Evolutionary conservation across 495 filamentous ascomycete species (phyloP).

Genomic region (Annulohypoxylon bovei): DNA sequence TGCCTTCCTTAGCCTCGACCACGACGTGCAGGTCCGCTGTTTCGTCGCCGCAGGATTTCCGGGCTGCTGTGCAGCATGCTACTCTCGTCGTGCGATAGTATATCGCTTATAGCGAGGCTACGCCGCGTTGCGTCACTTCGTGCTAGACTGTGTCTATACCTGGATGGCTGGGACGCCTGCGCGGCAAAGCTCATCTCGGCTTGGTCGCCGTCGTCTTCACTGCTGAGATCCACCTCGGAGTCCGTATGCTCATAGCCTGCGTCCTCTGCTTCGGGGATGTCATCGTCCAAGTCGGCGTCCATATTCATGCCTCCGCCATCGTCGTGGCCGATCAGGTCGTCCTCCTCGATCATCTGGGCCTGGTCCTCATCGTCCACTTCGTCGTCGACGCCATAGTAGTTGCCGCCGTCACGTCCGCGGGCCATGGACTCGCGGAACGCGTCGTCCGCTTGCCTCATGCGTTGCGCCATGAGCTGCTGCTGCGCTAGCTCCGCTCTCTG

Average conservation of each 20-base stretch:
- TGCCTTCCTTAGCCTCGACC: slow-evolving; percentile 19
- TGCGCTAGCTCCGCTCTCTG: slow-evolving; percentile 46
- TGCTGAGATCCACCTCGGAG: slow-evolving; percentile 74
- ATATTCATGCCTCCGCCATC: slow-evolving; percentile 61
- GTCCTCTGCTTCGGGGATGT: slow-evolving; percentile 70
- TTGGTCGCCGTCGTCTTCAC: slow-evolving; percentile 56
- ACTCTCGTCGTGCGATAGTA: slow-evolving; percentile 60
- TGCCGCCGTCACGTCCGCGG: slow-evolving; percentile 51
- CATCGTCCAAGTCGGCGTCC: slow-evolving; percentile 70
- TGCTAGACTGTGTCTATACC: slow-evolving; percentile 47
- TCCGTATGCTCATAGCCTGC: slow-evolving; percentile 82
- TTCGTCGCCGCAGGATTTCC: slow-evolving; percentile 41
- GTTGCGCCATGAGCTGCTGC: slow-evolving; percentile 53
- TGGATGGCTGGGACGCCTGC: slow-evolving; percentile 21
- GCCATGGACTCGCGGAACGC: slow-evolving; percentile 59
- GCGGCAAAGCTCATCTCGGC: slow-evolving; percentile 46
- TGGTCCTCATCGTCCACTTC: slow-evolving; percentile 58
- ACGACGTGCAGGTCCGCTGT: slow-evolving; percentile 30
- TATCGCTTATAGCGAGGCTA: slow-evolving; percentile 61
- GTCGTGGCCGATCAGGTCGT: slow-evolving; percentile 53
- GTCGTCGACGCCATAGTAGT: slow-evolving; percentile 57
- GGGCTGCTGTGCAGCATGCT: slow-evolving; percentile 61
- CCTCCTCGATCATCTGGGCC: slow-evolving; percentile 63
- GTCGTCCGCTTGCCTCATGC: slow-evolving; percentile 55
- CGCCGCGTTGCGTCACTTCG: slow-evolving; percentile 54